These are phyloP conservation scores for Salmacisia buchloeana DNA, from an alignment of 1,284 basidiomycete species.

Conservation along the genomic window DNA sequence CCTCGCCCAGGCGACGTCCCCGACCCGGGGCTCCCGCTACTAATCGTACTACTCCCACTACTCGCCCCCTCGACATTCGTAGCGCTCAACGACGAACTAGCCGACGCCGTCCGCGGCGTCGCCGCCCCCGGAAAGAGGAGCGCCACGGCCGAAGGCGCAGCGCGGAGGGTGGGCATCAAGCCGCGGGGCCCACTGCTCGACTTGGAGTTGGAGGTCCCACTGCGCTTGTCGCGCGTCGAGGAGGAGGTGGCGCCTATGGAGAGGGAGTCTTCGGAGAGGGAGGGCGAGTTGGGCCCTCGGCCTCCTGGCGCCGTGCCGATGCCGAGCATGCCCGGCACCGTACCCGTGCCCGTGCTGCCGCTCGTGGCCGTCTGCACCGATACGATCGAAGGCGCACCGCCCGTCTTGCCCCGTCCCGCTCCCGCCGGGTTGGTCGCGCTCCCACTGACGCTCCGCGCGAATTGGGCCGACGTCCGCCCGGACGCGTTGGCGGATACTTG, in stretches of 20 bases:
- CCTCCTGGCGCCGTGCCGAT: neutral
- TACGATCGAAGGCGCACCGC: neutral
- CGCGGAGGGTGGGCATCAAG: neutral
- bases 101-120: neutral
- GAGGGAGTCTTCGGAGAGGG: constrained; percentile 10
- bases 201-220: neutral
- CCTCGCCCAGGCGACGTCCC: neutral
- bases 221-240: neutral
- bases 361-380: neutral
- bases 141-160: neutral
- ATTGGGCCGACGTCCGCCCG: neutral
- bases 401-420: too few relatives aligned
- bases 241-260: constrained; percentile 1
- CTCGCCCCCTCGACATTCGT: neutral
- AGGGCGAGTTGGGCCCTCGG: neutral
- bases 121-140: constrained; percentile 1
- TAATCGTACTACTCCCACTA: too few relatives aligned
- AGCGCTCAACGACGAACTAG: neutral
- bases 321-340: too few relatives aligned
- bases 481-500: constrained; percentile 15
- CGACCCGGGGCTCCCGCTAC: neutral
- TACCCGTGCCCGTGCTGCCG: too few relatives aligned
- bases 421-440: too few relatives aligned
- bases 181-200: neutral
- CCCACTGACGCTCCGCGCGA: neutral